A percentile compares a stretch with the other conserved stretches of the same genome.
Evolutionary conservation across 768 basidiomycete species (phyloP).

Genomic region (Symmetrospora coprosmae): DNA sequence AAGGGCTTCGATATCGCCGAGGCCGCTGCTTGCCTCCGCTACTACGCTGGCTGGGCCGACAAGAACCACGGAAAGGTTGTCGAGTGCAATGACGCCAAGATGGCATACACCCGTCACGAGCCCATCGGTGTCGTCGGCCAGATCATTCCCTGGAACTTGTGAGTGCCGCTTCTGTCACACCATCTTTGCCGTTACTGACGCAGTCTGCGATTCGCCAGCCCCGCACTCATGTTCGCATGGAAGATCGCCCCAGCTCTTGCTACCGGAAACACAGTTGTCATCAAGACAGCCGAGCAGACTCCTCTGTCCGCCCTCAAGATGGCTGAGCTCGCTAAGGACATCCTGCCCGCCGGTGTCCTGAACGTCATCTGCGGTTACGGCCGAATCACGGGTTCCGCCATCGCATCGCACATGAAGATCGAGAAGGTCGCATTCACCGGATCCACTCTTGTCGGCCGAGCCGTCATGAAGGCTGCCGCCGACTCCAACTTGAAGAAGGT

Average conservation of each 20-base stretch:
- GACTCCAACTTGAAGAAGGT: constrained; percentile 71
- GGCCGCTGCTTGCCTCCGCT: constrained; percentile 40
- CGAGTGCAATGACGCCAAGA: constrained; percentile 49
- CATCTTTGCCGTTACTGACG: not conserved
- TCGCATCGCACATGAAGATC: constrained; percentile 38
- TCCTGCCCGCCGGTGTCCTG: constrained; percentile 47
- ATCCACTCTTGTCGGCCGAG: constrained; percentile 61
- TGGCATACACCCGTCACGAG: constrained; percentile 57
- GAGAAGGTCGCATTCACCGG: constrained; percentile 63
- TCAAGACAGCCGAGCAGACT: constrained; percentile 52
- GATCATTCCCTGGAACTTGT: constrained; percentile 25
- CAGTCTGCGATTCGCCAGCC: constrained; percentile 28
- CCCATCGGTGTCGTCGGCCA: constrained; percentile 42
- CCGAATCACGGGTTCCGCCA: constrained; percentile 53
- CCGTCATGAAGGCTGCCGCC: constrained; percentile 63
- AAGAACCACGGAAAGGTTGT: constrained; percentile 54
- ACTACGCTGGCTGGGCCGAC: constrained; percentile 84
- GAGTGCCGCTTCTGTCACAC: not conserved
- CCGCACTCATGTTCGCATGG: constrained; percentile 46
- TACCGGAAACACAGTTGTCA: constrained; percentile 58
- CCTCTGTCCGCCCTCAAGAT: constrained; percentile 33
- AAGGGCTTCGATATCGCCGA: constrained; percentile 35
- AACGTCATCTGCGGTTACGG: constrained; percentile 67
- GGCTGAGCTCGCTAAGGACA: constrained; percentile 47
- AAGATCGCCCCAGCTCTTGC: constrained; percentile 53